Conservation (phyloP, 306 rosid genomes). For the Sphenostylis stenocarpa region DNA sequence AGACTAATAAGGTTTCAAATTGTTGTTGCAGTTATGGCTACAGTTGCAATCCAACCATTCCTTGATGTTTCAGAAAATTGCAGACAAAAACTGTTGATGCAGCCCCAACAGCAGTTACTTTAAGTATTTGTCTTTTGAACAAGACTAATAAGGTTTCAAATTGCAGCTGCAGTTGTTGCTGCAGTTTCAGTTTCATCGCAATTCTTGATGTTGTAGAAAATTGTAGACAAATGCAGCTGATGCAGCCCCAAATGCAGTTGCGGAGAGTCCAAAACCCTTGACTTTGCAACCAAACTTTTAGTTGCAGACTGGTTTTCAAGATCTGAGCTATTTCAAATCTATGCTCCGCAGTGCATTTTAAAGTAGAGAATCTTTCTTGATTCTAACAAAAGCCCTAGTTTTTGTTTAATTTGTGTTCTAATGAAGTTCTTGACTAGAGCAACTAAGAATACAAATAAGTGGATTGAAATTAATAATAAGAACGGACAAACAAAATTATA, state of each 20-base stretch:
- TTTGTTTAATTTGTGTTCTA: conserved; percentile 20
- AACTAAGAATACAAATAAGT: conserved; percentile 6
- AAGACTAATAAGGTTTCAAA: neutral
- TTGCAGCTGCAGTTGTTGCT: neutral
- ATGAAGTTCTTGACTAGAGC: conserved; percentile 11
- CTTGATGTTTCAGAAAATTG: neutral
- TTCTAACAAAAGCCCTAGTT: neutral
- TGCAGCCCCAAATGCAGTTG: neutral
- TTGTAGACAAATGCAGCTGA: neutral
- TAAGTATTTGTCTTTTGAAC: neutral
- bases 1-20: neutral
- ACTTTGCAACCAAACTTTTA: neutral
- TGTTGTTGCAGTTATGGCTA: neutral
- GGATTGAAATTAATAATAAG: neutral
- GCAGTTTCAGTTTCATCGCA: neutral
- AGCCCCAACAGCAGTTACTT: neutral
- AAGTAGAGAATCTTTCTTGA: neutral
- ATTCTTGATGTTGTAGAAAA: neutral
- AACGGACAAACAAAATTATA: neutral
- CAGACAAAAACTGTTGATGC: neutral
- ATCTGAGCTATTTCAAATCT: neutral
- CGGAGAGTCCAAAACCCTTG: neutral
- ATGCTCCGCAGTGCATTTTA: conserved; percentile 1
- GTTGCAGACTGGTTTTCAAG: neutral
- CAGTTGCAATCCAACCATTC: neutral